Evolutionary conservation across 805 yeast genomes (phyloP).

Genomic region (Torulaspora quercuum): DNA sequence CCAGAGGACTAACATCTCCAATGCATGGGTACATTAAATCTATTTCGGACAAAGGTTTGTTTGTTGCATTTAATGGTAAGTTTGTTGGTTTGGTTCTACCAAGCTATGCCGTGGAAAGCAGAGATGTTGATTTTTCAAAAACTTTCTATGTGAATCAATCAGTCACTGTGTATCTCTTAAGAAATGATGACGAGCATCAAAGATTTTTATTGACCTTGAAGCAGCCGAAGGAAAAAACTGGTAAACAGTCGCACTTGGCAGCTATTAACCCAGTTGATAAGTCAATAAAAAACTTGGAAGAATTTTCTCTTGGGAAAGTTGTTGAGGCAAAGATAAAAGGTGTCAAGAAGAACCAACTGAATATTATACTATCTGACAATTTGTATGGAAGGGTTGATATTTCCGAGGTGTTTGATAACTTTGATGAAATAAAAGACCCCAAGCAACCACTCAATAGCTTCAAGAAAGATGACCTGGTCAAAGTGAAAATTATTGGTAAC

Average conservation of each 20-base stretch:
- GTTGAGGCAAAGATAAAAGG: slow-evolving; percentile 60
- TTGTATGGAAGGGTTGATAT: slow-evolving; percentile 76
- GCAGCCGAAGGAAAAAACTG: slow-evolving; percentile 31
- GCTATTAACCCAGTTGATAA: slow-evolving; percentile 61
- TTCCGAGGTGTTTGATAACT: slow-evolving; percentile 58
- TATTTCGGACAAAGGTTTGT: slow-evolving; percentile 75
- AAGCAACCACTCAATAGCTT: slow-evolving; percentile 58
- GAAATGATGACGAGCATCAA: slow-evolving; percentile 63
- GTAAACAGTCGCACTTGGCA: slow-evolving; percentile 18
- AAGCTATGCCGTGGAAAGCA: slow-evolving; percentile 58
- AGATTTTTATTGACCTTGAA: slow-evolving; percentile 68
- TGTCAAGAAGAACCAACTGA: slow-evolving; percentile 68
- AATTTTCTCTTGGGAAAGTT: slow-evolving; percentile 55
- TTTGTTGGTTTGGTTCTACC: slow-evolving; percentile 82
- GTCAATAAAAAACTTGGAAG: slow-evolving; percentile 45
- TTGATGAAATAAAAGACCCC: slow-evolving; percentile 53
- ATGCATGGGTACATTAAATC: slow-evolving; percentile 76
- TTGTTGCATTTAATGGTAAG: slow-evolving; percentile 74
- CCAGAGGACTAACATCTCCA: slow-evolving; percentile 40
- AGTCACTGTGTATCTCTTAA: slow-evolving; percentile 60
- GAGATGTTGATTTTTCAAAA: slow-evolving; percentile 50
- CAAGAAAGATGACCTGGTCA: slow-evolving; percentile 53
- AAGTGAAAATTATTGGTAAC: slow-evolving; percentile 69
- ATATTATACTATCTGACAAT: slow-evolving; percentile 72
- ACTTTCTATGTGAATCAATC: slow-evolving; percentile 66